phyloP scores from a whole-genome alignment of 2,329 filamentous ascomycete genomes.

The Hypoxylon rubiginosum region DNA sequence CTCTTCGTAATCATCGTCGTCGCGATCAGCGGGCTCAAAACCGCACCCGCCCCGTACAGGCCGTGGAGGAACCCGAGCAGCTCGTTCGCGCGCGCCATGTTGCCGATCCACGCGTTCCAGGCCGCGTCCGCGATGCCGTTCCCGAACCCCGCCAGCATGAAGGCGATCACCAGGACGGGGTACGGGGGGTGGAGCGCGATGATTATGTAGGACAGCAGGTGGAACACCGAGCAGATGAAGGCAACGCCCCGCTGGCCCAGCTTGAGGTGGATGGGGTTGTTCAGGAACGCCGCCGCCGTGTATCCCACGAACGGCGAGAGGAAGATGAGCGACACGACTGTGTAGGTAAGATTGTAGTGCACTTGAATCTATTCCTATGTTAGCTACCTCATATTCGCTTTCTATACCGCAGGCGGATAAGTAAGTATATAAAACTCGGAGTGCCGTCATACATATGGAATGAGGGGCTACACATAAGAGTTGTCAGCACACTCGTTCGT shows the following conservation, averaged over 20 bases:
- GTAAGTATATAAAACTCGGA: background rate
- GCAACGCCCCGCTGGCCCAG: slow-evolving; percentile 77
- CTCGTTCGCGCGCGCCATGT: slow-evolving; percentile 77
- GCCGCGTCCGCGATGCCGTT: slow-evolving; percentile 74
- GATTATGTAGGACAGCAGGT: slow-evolving; percentile 74
- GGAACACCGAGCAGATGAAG: slow-evolving; percentile 69
- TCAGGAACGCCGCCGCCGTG: slow-evolving; percentile 59
- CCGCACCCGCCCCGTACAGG: slow-evolving; percentile 76
- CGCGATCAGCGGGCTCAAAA: slow-evolving; percentile 77
- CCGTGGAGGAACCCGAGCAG: slow-evolving; percentile 77
- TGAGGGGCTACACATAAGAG: slow-evolving; percentile 57
- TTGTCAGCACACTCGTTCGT: slow-evolving; percentile 17
- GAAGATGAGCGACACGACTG: slow-evolving; percentile 63
- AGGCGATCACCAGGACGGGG: slow-evolving; percentile 74
- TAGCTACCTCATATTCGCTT: background rate
- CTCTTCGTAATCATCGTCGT: slow-evolving; percentile 77
- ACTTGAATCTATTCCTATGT: slow-evolving; percentile 56
- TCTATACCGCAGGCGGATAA: background rate
- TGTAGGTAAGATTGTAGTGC: slow-evolving; percentile 61
- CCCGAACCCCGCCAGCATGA: slow-evolving; percentile 76
- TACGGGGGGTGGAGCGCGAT: slow-evolving; percentile 76
- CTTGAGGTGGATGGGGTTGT: slow-evolving; percentile 57
- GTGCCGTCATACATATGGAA: slow-evolving; percentile 62
- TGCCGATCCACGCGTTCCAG: slow-evolving; percentile 71
- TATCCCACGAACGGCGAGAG: slow-evolving; percentile 63